phyloP scores from a whole-genome alignment of 306 rosid genomes.

The Carpinus viminea region DNA sequence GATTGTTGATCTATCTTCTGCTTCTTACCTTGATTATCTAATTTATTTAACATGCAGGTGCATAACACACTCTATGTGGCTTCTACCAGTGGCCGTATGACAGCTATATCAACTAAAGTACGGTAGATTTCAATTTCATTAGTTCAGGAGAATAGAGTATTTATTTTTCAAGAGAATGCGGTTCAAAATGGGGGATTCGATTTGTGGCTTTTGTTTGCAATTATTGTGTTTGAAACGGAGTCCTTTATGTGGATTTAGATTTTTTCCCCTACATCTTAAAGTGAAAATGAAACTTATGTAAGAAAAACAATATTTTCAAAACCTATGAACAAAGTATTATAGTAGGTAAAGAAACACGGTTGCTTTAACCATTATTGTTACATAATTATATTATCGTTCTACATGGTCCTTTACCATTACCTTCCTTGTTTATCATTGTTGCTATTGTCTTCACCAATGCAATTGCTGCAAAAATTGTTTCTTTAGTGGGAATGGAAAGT shows the following conservation, averaged over 20 bases:
- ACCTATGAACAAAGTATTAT: neutral
- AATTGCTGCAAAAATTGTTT: neutral
- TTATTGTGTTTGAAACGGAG: neutral
- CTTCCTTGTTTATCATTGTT: neutral
- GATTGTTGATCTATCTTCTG: constrained; percentile 13
- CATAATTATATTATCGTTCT: neutral
- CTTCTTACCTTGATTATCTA: neutral
- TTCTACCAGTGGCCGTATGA: constrained; percentile 75
- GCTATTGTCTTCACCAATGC: neutral
- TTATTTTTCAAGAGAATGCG: neutral
- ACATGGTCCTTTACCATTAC: neutral
- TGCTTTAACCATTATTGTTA: neutral
- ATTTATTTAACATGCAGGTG: constrained; percentile 47
- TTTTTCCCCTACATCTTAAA: neutral
- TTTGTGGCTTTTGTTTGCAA: neutral
- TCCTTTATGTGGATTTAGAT: neutral
- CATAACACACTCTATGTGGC: constrained; percentile 71
- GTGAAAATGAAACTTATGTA: neutral
- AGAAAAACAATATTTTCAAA: neutral
- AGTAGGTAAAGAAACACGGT: neutral
- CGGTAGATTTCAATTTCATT: constrained; percentile 21
- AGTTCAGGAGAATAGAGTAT: neutral
- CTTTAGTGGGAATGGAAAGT: neutral
- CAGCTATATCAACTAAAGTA: constrained; percentile 66
- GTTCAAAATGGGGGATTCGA: constrained; percentile 1